Evolutionary conservation across 2,329 filamentous ascomycete genomes (phyloP).

Genomic region (Aureobasidium vineae): DNA sequence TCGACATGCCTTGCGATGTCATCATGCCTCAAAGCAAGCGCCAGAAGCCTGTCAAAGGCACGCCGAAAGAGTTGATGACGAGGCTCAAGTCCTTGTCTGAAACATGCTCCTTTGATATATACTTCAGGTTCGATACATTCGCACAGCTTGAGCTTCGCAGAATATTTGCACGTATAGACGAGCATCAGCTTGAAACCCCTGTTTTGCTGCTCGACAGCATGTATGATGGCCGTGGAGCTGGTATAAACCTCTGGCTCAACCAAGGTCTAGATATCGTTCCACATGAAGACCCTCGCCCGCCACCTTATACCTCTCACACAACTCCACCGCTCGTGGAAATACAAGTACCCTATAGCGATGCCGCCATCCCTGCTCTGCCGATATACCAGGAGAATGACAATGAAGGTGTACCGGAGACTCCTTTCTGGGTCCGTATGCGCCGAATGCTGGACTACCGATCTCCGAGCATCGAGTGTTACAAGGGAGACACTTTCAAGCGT

Average conservation of each 20-base stretch:
- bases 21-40: constrained; percentile 5
- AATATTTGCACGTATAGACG: background rate
- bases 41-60: constrained; percentile 6
- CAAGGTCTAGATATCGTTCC: background rate
- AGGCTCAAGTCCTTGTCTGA: background rate
- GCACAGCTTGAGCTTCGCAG: background rate
- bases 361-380: background rate
- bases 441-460: constrained; percentile 9
- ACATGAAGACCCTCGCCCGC: background rate
- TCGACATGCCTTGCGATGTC: background rate
- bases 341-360: constrained; percentile 7
- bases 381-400: background rate
- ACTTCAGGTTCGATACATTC: constrained; percentile 14
- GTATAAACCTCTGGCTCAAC: background rate
- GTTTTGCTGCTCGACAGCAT: constrained; percentile 1
- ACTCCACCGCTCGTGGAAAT: background rate
- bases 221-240: constrained; percentile 14
- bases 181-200: background rate
- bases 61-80: constrained; percentile 1
- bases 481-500: background rate
- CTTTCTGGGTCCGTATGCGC: background rate
- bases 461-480: background rate
- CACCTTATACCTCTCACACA: background rate
- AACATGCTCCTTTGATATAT: background rate
- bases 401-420: constrained; percentile 4